Evolutionary conservation across 2,329 filamentous ascomycete genomes (phyloP).

Genomic region (Xylariomycetidae sp.): DNA sequence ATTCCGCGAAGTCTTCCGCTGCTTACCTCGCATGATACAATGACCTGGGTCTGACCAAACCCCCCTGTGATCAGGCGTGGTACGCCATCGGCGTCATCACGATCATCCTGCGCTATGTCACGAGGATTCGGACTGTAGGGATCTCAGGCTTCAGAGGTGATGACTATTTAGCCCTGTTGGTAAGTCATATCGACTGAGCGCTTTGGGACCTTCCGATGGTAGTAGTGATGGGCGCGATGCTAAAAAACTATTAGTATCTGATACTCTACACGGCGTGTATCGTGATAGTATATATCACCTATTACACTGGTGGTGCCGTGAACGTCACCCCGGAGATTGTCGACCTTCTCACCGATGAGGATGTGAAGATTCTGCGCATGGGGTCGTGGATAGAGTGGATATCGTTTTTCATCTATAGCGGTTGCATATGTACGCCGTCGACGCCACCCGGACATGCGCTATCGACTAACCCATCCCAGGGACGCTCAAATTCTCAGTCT

Average conservation of each 20-base stretch:
- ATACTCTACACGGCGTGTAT: conserved; percentile 17
- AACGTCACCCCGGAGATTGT: conserved; percentile 15
- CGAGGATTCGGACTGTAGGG: conserved; percentile 14
- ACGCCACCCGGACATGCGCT: neutral
- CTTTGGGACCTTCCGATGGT: neutral
- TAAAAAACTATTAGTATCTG: conserved; percentile 18
- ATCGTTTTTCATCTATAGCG: conserved; percentile 22
- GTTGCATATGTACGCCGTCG: conserved; percentile 18
- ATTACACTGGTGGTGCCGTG: conserved; percentile 18
- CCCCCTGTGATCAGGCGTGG: conserved; percentile 6
- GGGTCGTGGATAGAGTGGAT: conserved; percentile 20
- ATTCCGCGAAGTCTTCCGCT: too few species aligned
- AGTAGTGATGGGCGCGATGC: neutral
- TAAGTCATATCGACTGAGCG: conserved; percentile 7
- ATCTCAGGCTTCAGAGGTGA: conserved; percentile 14
- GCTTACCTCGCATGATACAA: neutral
- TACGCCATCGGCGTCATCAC: conserved; percentile 12
- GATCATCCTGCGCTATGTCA: conserved; percentile 12
- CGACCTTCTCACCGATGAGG: conserved; percentile 11
- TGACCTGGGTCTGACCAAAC: neutral
- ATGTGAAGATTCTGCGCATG: conserved; percentile 14
- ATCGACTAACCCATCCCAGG: conserved; percentile 7
- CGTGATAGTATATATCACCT: conserved; percentile 18
- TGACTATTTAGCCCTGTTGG: conserved; percentile 14
- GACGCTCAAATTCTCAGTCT: conserved; percentile 21